Conservation (phyloP, 2,329 filamentous ascomycete genomes). For the Pleomassaria siparia region DNA sequence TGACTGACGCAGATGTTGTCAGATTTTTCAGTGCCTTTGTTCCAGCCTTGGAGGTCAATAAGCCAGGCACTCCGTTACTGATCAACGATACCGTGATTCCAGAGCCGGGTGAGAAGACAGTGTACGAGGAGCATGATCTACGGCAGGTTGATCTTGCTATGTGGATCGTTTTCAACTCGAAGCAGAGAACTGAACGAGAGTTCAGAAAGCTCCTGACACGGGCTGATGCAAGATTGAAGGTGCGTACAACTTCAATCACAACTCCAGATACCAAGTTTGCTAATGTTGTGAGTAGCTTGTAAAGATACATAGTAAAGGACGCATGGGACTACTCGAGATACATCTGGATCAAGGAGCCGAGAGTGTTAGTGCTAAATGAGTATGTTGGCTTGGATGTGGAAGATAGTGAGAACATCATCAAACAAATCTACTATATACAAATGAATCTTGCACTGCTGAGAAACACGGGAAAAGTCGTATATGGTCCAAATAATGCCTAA, state of each 20-base stretch:
- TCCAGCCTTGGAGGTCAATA: constrained; percentile 30
- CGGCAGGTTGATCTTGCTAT: constrained; percentile 37
- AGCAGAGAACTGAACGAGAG: constrained; percentile 28
- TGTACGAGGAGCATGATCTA: constrained; percentile 25
- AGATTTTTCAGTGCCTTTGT: constrained; percentile 35
- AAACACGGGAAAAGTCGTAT: no score
- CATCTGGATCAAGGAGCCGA: constrained; percentile 1
- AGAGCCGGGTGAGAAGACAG: constrained; percentile 16
- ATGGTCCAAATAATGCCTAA: no score
- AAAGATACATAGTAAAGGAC: constrained; percentile 6
- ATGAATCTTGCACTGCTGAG: no score
- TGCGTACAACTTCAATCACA: background rate
- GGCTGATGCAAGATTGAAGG: constrained; percentile 5
- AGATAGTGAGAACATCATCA: no score
- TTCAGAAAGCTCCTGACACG: constrained; percentile 7
- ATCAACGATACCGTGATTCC: constrained; percentile 36
- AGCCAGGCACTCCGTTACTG: constrained; percentile 24
- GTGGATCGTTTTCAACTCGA: constrained; percentile 24
- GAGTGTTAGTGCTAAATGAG: background rate
- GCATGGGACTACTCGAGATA: constrained; percentile 8
- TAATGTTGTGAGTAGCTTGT: constrained; percentile 2
- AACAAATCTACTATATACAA: no score
- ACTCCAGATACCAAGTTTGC: background rate
- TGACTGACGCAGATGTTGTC: constrained; percentile 38
- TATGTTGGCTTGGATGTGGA: no score